Evolutionary conservation across 495 filamentous ascomycete genomes (phyloP), one percentile per base, ranked within the genome.

Genomic region (Hypoxylon perforatum): DNA sequence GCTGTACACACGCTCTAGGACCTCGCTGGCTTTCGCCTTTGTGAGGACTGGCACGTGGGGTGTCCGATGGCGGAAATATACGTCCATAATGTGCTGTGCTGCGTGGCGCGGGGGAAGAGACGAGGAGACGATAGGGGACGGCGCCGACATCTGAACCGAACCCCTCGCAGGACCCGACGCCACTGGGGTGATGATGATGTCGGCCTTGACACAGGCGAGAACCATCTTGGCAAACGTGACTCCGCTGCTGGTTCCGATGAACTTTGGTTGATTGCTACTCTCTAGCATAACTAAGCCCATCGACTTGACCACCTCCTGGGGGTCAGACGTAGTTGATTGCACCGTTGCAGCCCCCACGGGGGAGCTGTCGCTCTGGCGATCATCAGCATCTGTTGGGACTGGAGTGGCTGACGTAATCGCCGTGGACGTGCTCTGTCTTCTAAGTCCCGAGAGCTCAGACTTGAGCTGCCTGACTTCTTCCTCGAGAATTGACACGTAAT

Each of bases 161-260:
- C 57, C 45, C 7, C 63, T 61, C n/a, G 57, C n/a, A 25, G 49
- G 39, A 21, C 42, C 50, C 46, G 59, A 48, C 3, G 66, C 50
- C 46, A 51, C 21, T 15, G 51, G 60, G 9, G 56, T 50, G 28
- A 59, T 50, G 28, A 61, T 41, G 47, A 50, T 35, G 33, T 67
- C 67, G 25, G 50, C 51, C 55, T 69, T 64, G 45, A 73, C 70
- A 22, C 67, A 67, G 19, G 67, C 71, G 49, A 73, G 69, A 17
- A 73, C 71, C 63, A 73, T 63, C 57, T 61, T 73, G 2, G 70
- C 70, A 35, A 73, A 65, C 4, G 67, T 71, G 28, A 71, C 65
- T 14, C 70, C 67, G 18, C 70, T 71, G 42, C 70, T 71, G 22
- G 62, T 50, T 28, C 70, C 70, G 45, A 73, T 67, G 23, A 73